phyloP scores from a whole-genome alignment of 1,284 basidiomycete genomes.

The Cyathus olla region DNA sequence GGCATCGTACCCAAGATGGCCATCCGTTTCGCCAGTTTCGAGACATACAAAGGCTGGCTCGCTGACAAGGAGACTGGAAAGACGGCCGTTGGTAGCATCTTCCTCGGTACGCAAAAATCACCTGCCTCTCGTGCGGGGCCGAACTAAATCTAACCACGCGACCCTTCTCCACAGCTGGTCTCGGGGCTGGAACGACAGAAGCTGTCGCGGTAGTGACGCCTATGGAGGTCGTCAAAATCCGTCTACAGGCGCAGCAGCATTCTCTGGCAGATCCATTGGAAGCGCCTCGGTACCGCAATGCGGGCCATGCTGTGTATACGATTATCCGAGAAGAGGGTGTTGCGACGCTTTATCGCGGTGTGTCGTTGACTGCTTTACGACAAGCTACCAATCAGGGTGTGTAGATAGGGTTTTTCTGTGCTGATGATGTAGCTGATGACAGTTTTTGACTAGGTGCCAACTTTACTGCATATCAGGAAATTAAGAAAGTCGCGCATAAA shows the following conservation, averaged over 20 bases:
- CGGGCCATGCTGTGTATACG: conserved; percentile 95
- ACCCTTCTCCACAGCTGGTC: conserved; percentile 71
- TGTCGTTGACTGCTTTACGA: conserved; percentile 91
- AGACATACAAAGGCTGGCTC: conserved; percentile 91
- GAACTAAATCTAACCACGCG: not conserved
- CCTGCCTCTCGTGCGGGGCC: not conserved
- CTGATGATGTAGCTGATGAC: not conserved
- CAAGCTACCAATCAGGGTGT: conserved; percentile 98
- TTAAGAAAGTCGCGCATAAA: conserved; percentile 86
- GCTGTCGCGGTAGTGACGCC: conserved; percentile 96
- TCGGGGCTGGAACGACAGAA: conserved; percentile 95
- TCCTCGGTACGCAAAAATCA: conserved; percentile 69
- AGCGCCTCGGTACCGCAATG: conserved; percentile 94
- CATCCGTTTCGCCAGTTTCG: conserved; percentile 98
- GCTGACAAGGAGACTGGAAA: conserved; percentile 83
- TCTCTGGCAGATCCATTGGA: conserved; percentile 97
- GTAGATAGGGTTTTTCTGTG: conserved; percentile 14
- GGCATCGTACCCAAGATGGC: conserved; percentile 99
- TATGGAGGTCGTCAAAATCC: conserved; percentile 99
- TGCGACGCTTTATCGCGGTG: conserved; percentile 91
- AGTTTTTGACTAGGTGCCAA: conserved; percentile 78
- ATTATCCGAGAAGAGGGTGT: conserved; percentile 96
- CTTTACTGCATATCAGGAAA: conserved; percentile 98
- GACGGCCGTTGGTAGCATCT: conserved; percentile 82
- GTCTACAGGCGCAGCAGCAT: conserved; percentile 98